phyloP scores from a whole-genome alignment of 441 rosid species.

The Jatropha podagrica region DNA sequence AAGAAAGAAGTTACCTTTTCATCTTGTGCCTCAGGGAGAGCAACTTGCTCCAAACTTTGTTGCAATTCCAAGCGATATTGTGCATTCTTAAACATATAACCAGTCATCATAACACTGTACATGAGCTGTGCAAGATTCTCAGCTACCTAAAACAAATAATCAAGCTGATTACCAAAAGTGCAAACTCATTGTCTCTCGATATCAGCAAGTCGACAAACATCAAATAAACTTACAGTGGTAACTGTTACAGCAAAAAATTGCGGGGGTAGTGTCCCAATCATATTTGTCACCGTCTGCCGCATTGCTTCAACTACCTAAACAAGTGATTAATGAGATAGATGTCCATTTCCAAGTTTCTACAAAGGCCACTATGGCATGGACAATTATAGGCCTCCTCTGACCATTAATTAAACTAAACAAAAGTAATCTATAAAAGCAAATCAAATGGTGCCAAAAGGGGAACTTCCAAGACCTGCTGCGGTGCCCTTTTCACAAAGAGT shows the following conservation, averaged over 20 bases:
- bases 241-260: conserved; percentile 85
- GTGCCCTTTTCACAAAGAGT: conserved; percentile 84
- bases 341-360: conserved; percentile 5
- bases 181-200: not conserved
- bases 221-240: conserved; percentile 61
- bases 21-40: conserved; percentile 72
- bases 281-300: conserved; percentile 89
- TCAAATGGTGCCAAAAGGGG: not conserved
- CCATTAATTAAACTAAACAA: not conserved
- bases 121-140: conserved; percentile 97
- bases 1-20: conserved; percentile 40
- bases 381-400: conserved; percentile 1
- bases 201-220: conserved; percentile 7
- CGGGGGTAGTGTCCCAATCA: conserved; percentile 95
- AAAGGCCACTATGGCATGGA: conserved; percentile 15
- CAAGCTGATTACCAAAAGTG: conserved; percentile 8
- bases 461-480: conserved; percentile 59
- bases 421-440: not conserved
- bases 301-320: conserved; percentile 90
- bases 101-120: conserved; percentile 98
- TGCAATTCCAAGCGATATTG: conserved; percentile 91
- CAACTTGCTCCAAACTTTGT: conserved; percentile 86
- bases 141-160: conserved; percentile 65
- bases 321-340: not conserved
- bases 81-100: conserved; percentile 95